These are phyloP conservation scores for Ramaria sp. DNA, from an alignment of 768 basidiomycete genomes.

Conservation along the genomic window DNA sequence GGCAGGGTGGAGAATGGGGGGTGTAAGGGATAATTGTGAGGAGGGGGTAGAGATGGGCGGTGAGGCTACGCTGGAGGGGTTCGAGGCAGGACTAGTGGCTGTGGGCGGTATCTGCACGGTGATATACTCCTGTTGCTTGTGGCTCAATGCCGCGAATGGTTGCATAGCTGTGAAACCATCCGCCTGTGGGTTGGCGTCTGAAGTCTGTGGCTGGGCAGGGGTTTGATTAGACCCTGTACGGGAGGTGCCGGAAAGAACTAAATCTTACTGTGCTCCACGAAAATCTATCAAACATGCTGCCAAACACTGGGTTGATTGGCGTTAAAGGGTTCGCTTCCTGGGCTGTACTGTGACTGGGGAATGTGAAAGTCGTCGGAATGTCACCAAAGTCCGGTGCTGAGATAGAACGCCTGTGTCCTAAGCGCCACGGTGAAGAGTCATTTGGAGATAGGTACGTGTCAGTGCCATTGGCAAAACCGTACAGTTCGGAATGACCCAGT, in stretches of 20 bases:
- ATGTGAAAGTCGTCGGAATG: background rate
- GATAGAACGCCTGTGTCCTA: constrained; percentile 5
- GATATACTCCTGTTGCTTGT: background rate
- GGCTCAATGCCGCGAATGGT: background rate
- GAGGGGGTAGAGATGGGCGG: background rate
- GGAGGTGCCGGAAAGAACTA: background rate
- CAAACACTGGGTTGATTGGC: constrained; percentile 5
- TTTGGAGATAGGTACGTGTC: background rate
- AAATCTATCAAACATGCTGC: background rate
- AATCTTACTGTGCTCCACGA: constrained; percentile 1
- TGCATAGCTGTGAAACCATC: background rate
- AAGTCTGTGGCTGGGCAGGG: background rate
- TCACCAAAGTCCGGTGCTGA: constrained; percentile 2
- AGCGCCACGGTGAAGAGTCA: background rate
- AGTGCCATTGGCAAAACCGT: background rate
- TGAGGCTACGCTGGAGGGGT: background rate
- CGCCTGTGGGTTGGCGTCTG: background rate
- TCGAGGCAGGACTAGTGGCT: background rate
- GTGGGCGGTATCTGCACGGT: background rate
- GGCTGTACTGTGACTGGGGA: background rate
- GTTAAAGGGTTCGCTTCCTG: background rate
- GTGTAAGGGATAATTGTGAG: background rate
- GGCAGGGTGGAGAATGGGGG: background rate
- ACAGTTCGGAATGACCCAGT: background rate
- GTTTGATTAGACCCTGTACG: background rate